Base-by-base conservation (phyloP, 441 rosid species). In the Macaranga tanarius region DNA sequence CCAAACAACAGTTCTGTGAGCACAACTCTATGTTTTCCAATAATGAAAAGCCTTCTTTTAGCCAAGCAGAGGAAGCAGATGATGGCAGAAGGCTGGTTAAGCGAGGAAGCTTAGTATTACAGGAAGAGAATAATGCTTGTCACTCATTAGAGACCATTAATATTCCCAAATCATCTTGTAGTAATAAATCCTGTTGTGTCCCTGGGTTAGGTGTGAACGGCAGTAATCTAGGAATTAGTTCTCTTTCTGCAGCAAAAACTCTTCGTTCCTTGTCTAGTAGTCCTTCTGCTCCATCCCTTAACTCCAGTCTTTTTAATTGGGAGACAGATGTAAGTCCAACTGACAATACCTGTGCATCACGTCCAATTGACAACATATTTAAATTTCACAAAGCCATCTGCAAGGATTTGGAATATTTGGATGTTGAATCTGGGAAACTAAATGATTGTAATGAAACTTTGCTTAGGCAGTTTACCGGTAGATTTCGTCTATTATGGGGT, bases 331-430 rank as follows among this genome's bases (percentile, higher is more conserved):
- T 70, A 31, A 79, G 84, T 73, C 88, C 88, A 58, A 58, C 86
- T 7, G 75, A 75, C 52, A 70, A 51, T 62, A 80, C 82, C 48
- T 82, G 75, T 55, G 70, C 76, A 69, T 70, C 85, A 50, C 85
- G 90, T 6, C 93, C 92, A 60, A 90, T 90, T 61, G 96, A 90
- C 79, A 88, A 82, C 79, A 86, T 90, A 82, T 90, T 90, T 71
- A 85, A 87, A 78, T 90, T 90, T 80, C 96, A 90, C 77, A 90
- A 90, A 76, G 96, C 93, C 77, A 89, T 89, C 26, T 81, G 89
- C 69, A 90, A 89, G 75, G 96, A 90, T 78, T 80, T 89, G 86
- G 96, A 90, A 71, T 89, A 86, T 79, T 80, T 90, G 80, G 96
- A 90, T 65, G 82, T 81, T 69, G 96, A 90, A 82, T 90, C 93